phyloP scores from a whole-genome alignment of 306 rosid genomes.

The Alnus glutinosa region DNA sequence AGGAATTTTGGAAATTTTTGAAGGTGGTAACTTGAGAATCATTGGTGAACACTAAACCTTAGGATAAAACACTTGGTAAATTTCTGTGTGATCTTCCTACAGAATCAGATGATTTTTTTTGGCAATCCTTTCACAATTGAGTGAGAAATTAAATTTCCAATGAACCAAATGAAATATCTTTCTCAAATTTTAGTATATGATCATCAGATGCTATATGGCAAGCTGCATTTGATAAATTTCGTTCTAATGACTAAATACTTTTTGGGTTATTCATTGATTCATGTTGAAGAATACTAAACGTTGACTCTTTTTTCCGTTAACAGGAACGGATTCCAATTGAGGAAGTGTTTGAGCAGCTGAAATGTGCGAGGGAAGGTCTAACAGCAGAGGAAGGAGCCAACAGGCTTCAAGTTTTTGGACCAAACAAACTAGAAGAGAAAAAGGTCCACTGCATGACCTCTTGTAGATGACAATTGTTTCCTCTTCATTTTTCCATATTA shows the following conservation, averaged over 20 bases:
- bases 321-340: slow-evolving; percentile 89
- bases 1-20: not conserved
- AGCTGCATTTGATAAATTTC: not conserved
- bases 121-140: not conserved
- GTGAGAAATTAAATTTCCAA: too few species aligned
- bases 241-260: not conserved
- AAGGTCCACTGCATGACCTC: slow-evolving; percentile 40
- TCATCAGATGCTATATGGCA: not conserved
- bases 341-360: slow-evolving; percentile 91
- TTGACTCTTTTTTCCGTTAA: slow-evolving; percentile 6
- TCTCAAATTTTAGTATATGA: not conserved
- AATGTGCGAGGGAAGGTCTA: slow-evolving; percentile 80
- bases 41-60: not conserved
- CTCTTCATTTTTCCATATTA: not conserved
- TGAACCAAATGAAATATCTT: not conserved
- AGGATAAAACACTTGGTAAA: not conserved
- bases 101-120: not conserved
- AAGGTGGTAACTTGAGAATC: not conserved
- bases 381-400: slow-evolving; percentile 78
- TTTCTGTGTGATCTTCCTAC: not conserved
- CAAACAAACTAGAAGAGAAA: slow-evolving; percentile 97
- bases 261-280: slow-evolving; percentile 7
- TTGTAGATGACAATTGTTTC: not conserved
- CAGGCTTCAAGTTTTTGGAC: slow-evolving; percentile 92
- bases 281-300: slow-evolving; percentile 6